Base-by-base conservation (phyloP, 2,329 filamentous ascomycete species). In the Cercospora beticola region DNA sequence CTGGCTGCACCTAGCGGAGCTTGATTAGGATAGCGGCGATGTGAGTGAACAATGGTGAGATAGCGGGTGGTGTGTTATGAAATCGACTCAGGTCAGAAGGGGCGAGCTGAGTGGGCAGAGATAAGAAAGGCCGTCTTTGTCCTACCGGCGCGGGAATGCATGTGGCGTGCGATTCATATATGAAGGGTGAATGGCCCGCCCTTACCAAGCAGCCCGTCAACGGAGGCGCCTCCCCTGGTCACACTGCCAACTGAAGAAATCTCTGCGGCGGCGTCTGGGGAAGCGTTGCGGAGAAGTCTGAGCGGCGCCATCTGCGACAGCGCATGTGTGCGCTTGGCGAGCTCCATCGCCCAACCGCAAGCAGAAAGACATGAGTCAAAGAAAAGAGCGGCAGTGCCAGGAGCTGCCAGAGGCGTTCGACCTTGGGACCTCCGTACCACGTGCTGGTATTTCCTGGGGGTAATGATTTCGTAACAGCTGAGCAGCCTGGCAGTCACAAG, bases 41-140 rank as follows among this genome's bases (percentile, higher is more conserved):
- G 57, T 64, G 66, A 64, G 68, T 64, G 66, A 64, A 60, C 30
- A 6, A 60, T 33, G 66, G 30, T n/a, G 23, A 43, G 66, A 68
- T 68, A 67, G 56, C 57, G 52, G 26, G 28, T 10, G 58, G 21
- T 40, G 62, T 57, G 52, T 66, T 63, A 69, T 63, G 66, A 40
- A 60, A 70, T 59, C 21, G 43, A 1, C 8, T 65, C 66, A 65
- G 62, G 68, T 68, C 66, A 72, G 57, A 70, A 59, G 60, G 66
- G 64, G 56, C 31, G 67, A 68, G 62, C 56, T 64, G 69, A 71
- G 64, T 68, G 69, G 70, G 49, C 54, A 64, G 57, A 72, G 70
- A 72, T 72, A 71, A 71, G 68, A 70, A 59, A 61, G 65, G 66
- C 58, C 65, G 54, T 52, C 65, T 62, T 64, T 62, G 65, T 62